Conservation (phyloP, 1,284 basidiomycete species). For the Prillingera fragicola region DNA sequence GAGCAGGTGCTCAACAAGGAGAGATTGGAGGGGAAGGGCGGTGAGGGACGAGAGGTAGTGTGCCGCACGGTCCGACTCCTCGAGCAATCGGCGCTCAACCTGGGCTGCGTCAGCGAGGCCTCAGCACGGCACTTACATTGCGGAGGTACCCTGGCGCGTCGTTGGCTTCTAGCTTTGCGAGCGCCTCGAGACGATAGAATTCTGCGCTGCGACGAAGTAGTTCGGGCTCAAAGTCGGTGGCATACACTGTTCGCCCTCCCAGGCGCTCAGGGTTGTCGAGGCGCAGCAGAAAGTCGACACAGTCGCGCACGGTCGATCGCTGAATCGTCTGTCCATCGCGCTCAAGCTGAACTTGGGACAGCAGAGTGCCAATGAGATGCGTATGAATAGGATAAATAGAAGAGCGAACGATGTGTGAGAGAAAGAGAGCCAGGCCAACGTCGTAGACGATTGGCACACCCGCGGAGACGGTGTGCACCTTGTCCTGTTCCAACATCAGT, state of each 20-base stretch:
- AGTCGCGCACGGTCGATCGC: slow-evolving; percentile 82
- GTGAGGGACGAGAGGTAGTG: slow-evolving; percentile 83
- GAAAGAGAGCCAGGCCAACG: slow-evolving; percentile 76
- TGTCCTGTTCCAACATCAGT: slow-evolving; percentile 62
- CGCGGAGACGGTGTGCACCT: slow-evolving; percentile 68
- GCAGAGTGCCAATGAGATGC: slow-evolving; percentile 73
- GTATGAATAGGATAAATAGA: slow-evolving; percentile 64
- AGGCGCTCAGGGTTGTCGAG: slow-evolving; percentile 49
- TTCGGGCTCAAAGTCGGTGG: slow-evolving; percentile 75
- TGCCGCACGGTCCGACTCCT: slow-evolving; percentile 80
- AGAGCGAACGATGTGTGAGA: slow-evolving; percentile 72
- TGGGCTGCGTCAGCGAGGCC: slow-evolving; percentile 45
- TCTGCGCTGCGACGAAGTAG: slow-evolving; percentile 70
- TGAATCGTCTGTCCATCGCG: slow-evolving; percentile 88
- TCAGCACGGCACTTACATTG: slow-evolving; percentile 54
- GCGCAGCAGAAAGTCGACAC: slow-evolving; percentile 71
- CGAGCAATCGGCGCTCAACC: slow-evolving; percentile 75
- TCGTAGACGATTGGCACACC: slow-evolving; percentile 74
- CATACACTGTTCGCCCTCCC: slow-evolving; percentile 63
- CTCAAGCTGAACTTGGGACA: slow-evolving; percentile 84
- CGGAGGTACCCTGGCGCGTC: slow-evolving; percentile 78
- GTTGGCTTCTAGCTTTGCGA: slow-evolving; percentile 63
- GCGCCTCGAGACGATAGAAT: slow-evolving; percentile 77
- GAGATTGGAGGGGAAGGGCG: slow-evolving; percentile 61
- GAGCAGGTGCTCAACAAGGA: slow-evolving; percentile 74